Conservation (phyloP, 202 grass and related monocot genomes). For the Setaria viridis region DNA sequence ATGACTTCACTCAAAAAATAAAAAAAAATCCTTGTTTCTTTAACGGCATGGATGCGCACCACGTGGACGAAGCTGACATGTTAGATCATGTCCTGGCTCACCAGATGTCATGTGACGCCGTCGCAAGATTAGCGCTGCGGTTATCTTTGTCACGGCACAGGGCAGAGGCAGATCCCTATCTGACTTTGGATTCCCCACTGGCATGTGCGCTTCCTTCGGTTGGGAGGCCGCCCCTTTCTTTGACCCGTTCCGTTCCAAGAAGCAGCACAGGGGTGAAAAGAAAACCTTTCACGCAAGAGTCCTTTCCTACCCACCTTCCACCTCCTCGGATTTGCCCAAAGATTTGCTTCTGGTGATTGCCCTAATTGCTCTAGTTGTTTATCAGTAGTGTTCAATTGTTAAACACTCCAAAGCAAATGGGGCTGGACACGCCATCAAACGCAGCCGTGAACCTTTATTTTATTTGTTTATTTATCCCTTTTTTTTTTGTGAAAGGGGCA, state of each 20-base stretch:
- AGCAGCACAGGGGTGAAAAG: background rate
- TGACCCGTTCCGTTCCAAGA: constrained; percentile 32
- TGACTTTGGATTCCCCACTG: constrained; percentile 34
- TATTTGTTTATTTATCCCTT: background rate
- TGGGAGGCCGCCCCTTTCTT: constrained; percentile 41
- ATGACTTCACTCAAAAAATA: background rate
- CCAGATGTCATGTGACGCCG: no score
- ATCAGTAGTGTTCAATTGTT: background rate
- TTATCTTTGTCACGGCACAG: background rate
- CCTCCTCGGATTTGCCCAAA: constrained; percentile 30
- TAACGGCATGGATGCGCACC: background rate
- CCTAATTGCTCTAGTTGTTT: background rate
- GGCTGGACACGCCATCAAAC: background rate
- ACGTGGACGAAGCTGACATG: constrained; percentile 7
- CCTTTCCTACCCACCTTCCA: constrained; percentile 49
- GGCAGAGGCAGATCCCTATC: background rate
- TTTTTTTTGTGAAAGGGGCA: background rate
- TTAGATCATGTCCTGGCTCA: background rate
- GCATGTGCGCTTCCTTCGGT: constrained; percentile 50
- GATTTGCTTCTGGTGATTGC: constrained; percentile 17
- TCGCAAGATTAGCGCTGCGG: background rate
- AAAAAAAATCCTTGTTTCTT: background rate
- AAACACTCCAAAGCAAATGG: constrained; percentile 20
- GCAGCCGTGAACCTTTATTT: background rate
- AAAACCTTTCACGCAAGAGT: constrained; percentile 20